Evolutionary conservation across 495 filamentous ascomycete genomes (phyloP).

Genomic region (Penicillium parvum): DNA sequence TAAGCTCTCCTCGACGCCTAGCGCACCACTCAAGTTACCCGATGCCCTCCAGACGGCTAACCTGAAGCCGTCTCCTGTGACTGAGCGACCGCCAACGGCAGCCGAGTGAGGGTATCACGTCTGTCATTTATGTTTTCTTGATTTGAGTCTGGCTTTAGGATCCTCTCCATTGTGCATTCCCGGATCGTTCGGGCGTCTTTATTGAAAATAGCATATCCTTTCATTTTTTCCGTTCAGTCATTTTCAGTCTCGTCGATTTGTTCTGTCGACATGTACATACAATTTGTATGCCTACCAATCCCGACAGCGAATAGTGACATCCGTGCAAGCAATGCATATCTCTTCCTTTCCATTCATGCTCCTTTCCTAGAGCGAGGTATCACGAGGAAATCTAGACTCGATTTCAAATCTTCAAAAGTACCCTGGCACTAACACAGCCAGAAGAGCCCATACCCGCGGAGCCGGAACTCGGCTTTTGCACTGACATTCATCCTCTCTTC

Average conservation of each 20-base stretch:
- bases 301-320: not conserved
- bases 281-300: constrained; percentile 1
- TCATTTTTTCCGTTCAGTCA: constrained; percentile 3
- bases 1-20: constrained; percentile 41
- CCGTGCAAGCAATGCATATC: too few relatives aligned
- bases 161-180: constrained; percentile 22
- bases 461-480: too few relatives aligned
- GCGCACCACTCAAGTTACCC: constrained; percentile 53
- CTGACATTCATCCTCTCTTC: too few relatives aligned
- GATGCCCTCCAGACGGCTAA: constrained; percentile 35
- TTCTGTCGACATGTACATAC: constrained; percentile 3
- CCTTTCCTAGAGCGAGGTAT: too few relatives aligned
- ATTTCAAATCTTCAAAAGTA: too few relatives aligned
- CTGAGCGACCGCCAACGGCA: constrained; percentile 18
- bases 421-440: too few relatives aligned
- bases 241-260: not conserved
- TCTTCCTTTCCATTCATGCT: too few relatives aligned
- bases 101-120: constrained; percentile 21
- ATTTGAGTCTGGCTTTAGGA: constrained; percentile 6
- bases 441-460: too few relatives aligned
- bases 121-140: constrained; percentile 4
- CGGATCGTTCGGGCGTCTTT: constrained; percentile 28
- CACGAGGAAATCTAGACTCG: too few relatives aligned
- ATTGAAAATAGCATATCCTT: constrained; percentile 27
- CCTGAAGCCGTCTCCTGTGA: constrained; percentile 20